Conservation (phyloP, 23 red algal species). For the Gracilaria domingensis region DNA sequence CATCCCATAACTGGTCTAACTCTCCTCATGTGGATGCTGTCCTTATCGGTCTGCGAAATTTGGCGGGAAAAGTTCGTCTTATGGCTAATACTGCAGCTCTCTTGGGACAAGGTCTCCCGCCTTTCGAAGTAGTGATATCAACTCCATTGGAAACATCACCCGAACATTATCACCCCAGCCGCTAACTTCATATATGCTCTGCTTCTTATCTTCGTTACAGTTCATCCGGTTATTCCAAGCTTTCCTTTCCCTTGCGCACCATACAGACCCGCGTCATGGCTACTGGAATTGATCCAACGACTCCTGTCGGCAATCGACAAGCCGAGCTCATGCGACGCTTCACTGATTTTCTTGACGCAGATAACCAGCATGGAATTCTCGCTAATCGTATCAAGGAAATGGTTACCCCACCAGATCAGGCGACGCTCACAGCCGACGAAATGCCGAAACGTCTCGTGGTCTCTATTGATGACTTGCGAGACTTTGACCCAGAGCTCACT, state of each 20-base stretch:
- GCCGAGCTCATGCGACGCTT: conserved; percentile 79
- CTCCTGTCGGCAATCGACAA: conserved; percentile 47
- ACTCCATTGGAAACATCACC: no score
- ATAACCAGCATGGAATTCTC: conserved; percentile 65
- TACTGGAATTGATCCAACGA: conserved; percentile 33
- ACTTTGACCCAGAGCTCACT: conserved; percentile 78
- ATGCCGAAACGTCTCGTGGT: conserved; percentile 78
- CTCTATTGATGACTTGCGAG: conserved; percentile 80
- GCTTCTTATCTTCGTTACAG: not conserved
- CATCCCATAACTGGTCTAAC: not conserved
- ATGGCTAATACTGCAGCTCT: not conserved
- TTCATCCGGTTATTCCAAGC: not conserved
- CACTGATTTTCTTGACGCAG: conserved; percentile 72
- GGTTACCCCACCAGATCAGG: conserved; percentile 53
- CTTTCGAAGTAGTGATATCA: not conserved
- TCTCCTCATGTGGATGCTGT: not conserved
- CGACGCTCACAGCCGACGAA: conserved; percentile 34
- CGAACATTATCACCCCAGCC: no score
- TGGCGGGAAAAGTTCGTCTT: not conserved
- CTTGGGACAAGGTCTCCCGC: not conserved
- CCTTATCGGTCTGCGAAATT: not conserved
- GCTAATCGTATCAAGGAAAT: conserved; percentile 66
- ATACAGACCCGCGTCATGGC: conserved; percentile 29
- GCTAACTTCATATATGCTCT: not conserved
- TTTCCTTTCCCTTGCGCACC: not conserved